Conservation (phyloP, 371 early-diverging fungal species). For the Apophysomyces elegans region DNA sequence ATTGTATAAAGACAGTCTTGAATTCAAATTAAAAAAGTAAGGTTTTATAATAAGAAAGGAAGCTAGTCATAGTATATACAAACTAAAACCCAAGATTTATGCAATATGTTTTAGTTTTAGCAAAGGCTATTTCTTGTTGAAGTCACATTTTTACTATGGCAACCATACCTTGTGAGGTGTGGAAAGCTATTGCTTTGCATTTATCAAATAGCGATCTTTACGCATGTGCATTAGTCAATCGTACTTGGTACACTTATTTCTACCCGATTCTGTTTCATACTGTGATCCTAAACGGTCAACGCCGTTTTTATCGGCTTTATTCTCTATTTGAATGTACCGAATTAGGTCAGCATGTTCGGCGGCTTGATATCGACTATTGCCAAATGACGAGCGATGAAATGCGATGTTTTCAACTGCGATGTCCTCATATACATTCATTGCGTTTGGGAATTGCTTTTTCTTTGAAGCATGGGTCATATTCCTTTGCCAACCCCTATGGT, state of each 20-base stretch:
- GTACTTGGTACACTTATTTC: not conserved
- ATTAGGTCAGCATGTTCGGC: not conserved
- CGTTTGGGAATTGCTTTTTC: not conserved
- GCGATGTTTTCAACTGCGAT: not conserved
- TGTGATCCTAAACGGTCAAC: not conserved
- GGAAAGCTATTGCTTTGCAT: not conserved
- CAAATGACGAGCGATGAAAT: not conserved
- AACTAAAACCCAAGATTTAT: too few species aligned
- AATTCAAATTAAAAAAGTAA: too few species aligned
- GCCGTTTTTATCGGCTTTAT: not conserved
- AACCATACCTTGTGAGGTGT: not conserved
- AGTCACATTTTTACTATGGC: not conserved
- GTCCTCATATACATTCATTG: not conserved
- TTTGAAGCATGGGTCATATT: conserved; percentile 2
- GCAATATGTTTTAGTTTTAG: too few species aligned
- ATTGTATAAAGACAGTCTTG: too few species aligned
- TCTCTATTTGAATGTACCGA: not conserved
- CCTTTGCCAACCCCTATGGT: not conserved
- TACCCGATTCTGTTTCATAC: not conserved
- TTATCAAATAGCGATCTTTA: not conserved
- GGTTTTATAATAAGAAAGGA: too few species aligned
- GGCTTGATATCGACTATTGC: not conserved
- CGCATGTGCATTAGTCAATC: not conserved
- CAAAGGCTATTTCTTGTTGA: too few species aligned
- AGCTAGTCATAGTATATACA: too few species aligned